Evolutionary conservation across 352 stramenopile genomes (phyloP), one percentile per base, ranked within the genome.

Genomic region (Globisporangium iwayamae): DNA sequence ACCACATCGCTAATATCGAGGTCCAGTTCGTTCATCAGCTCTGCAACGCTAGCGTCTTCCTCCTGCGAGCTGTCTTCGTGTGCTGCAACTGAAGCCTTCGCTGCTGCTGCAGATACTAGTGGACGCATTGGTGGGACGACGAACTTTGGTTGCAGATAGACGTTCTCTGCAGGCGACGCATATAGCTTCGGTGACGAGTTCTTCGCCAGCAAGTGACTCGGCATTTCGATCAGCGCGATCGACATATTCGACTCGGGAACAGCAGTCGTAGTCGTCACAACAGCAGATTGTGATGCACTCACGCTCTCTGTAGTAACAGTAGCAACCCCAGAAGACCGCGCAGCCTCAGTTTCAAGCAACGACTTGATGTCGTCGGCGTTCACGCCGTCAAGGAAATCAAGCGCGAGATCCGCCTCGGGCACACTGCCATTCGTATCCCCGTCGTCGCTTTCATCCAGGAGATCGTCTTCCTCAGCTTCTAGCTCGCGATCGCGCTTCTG

Each of bases 361-460:
- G 70, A 64, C 25, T 65, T 75, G 63, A 92, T 82, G 60, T 90
- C 83, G 7, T 79, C 61, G 22, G 65, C 67, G 48, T 87, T 63
- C 22, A 92, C 69, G 47, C 78, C 76, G 2, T 55, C 65, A 39
- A 92, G 60, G 55, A 92, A 92, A 32, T 83, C 78, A 5, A 92
- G 70, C 60, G 66, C 68, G 32, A 81, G 51, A 13, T 75, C 66
- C 14, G 56, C 20, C 16, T 43, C 61, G 20, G 36, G 18, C 43
- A 38, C 43, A 10, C 45, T 11, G 9, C 58, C 52, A 16, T 36
- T 30, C 32, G 52, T 20, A 45, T 73, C 70, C 6, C 71, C 30
- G 34, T 70, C 57, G 5, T 70, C 68, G 9, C 73, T 68, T n/a
- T 81, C 68, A 14, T 65, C 69, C 6, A 58, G 65, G 13, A 56